Percentiles rank a stretch among this genome's conserved stretches.
phyloP scores from a whole-genome alignment of 129 eudicot species.

The Deinandra increscens region DNA sequence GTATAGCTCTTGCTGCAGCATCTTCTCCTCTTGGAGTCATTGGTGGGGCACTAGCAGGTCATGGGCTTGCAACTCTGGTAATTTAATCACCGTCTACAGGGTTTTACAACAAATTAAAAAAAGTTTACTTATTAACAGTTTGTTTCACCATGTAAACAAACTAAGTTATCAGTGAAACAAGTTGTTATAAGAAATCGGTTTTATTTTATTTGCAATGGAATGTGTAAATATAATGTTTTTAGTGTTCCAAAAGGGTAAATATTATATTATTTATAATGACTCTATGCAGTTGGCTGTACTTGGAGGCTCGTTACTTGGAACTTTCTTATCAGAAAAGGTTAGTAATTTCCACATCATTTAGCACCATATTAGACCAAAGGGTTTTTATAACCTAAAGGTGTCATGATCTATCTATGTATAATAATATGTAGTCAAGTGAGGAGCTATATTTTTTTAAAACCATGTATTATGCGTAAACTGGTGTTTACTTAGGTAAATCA shows the following conservation, averaged over 20 bases:
- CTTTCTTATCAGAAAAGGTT: conserved; percentile 86
- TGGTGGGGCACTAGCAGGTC: conserved; percentile 96
- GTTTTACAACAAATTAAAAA: no score
- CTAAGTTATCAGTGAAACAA: background rate
- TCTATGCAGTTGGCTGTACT: conserved; percentile 81
- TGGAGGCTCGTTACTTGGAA: conserved; percentile 95
- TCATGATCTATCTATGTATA: no score
- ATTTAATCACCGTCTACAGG: no score
- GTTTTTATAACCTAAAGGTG: no score
- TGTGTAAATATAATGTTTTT: background rate
- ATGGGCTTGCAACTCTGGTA: conserved; percentile 96
- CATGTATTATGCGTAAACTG: no score
- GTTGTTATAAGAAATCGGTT: background rate
- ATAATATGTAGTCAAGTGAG: no score
- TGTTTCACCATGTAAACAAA: background rate
- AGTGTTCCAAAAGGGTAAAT: background rate
- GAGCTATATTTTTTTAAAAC: no score
- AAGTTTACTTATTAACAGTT: background rate
- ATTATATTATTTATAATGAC: background rate
- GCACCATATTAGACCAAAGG: background rate
- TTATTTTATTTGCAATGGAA: background rate
- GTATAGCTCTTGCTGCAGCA: conserved; percentile 92
- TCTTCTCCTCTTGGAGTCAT: conserved; percentile 97
- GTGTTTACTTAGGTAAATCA: no score
- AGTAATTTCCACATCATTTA: conserved; percentile 14